Conservation (phyloP, 2,329 filamentous ascomycete species). For the Fusarium bactridioides region DNA sequence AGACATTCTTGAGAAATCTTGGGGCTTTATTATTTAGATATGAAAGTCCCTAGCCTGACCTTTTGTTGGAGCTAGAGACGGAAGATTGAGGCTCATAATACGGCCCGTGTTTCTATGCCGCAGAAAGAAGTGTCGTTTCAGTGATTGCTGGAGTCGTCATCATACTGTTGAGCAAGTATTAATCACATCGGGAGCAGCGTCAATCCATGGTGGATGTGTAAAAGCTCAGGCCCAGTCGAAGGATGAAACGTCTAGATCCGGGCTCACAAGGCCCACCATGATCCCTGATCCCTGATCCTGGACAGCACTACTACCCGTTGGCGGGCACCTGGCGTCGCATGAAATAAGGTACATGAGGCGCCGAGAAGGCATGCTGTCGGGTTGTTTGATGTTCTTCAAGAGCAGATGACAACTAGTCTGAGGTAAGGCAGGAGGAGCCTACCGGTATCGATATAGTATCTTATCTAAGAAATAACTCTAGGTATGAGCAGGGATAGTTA, state of each 20-base stretch:
- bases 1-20: background rate
- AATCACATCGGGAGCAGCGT: conserved; percentile 16
- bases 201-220: conserved; percentile 14
- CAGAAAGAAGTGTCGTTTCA: conserved; percentile 9
- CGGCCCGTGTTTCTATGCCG: conserved; percentile 2
- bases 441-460: background rate
- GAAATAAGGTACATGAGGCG: conserved; percentile 13
- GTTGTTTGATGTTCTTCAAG: background rate
- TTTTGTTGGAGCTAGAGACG: background rate
- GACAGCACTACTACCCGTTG: background rate
- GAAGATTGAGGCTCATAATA: conserved; percentile 5
- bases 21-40: background rate
- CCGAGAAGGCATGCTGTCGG: background rate
- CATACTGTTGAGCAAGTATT: background rate
- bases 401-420: background rate
- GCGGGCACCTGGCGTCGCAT: conserved; percentile 8
- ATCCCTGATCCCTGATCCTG: conserved; percentile 41
- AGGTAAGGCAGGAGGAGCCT: background rate
- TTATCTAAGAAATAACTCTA: background rate
- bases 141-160: conserved; percentile 15
- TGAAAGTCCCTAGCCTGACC: background rate
- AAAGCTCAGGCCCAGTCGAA: conserved; percentile 21
- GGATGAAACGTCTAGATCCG: conserved; percentile 40
- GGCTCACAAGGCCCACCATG: conserved; percentile 4
- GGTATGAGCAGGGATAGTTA: background rate